Evolutionary conservation across 2,329 filamentous ascomycete genomes (phyloP).

Genomic region (Rhynchosporium graminicola): DNA sequence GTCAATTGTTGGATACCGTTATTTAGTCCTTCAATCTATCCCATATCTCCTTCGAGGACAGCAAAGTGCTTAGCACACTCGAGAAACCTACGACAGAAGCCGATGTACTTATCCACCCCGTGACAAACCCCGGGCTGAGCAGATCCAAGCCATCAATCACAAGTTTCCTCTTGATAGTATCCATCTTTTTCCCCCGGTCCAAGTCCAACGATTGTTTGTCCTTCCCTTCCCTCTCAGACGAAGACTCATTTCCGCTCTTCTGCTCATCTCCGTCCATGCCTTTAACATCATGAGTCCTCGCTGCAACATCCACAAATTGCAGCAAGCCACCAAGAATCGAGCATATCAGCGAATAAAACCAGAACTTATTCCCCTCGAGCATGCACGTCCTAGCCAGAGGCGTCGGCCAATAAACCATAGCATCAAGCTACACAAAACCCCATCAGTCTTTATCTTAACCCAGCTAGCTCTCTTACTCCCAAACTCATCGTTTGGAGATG

Average conservation of each 20-base stretch:
- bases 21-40: conserved; percentile 44
- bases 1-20: not conserved
- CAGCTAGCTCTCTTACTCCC: not conserved
- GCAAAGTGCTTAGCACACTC: conserved; percentile 62
- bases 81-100: conserved; percentile 55
- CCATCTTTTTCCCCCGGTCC: conserved; percentile 34
- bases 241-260: conserved; percentile 35
- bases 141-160: conserved; percentile 62
- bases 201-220: not conserved
- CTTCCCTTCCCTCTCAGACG: conserved; percentile 27
- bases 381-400: conserved; percentile 50
- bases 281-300: not conserved
- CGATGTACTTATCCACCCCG: conserved; percentile 60
- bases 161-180: conserved; percentile 48
- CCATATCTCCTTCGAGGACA: conserved; percentile 65
- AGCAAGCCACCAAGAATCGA: conserved; percentile 45
- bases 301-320: conserved; percentile 12
- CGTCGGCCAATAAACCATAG: conserved; percentile 52
- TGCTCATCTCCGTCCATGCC: not conserved
- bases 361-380: conserved; percentile 66
- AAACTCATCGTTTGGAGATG: not conserved
- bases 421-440: conserved; percentile 39
- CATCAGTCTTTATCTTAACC: not conserved
- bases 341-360: conserved; percentile 57
- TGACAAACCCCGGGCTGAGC: conserved; percentile 57